Base-by-base conservation (phyloP, 805 yeast species). In the Yamadazyma akitaensis region DNA sequence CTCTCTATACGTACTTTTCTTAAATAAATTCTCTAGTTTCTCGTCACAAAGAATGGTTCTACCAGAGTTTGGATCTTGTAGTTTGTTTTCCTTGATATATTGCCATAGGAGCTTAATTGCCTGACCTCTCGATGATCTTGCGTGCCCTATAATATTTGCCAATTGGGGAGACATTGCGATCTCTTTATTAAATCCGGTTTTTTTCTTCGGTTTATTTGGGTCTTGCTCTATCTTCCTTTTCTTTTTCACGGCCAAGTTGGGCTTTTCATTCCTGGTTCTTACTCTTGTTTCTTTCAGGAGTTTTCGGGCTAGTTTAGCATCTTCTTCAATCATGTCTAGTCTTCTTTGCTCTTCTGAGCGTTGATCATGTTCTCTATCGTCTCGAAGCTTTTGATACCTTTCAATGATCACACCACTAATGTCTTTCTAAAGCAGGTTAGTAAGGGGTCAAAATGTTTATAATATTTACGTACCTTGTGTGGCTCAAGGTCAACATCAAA, bases 81-180 rank as follows among this genome's bases (percentile, higher is more conserved):
- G 63, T 25, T 77, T 62, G 49, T 84, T 59, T 10, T 61, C 76
- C 55, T 81, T 83, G 47, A 88, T 85, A 61, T 88, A 80, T 12
- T 71, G 76, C 95, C 95, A 87, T 5, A 86, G 60, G 39, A 63
- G 63, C 51, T 84, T 84, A 9, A 85, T 90, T 14, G 85, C 82
- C 58, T 84, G 84, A 0, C 92, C 82, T 53, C 96, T 67, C 3
- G 91, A 74, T 37, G 80, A 57, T 45, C 65, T 72, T 1, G 59
- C 59, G 2, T 41, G 49, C 0, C 72, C 73, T 8, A 87, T 58
- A 13, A 88, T 60, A 2, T 60, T 70, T 42, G 73, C 70, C 28
- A 88, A 68, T 33, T 74, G 75, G 2, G 76, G 70, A 26, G 85
- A 79, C 19, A 85, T 60, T 9, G 62, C 61, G 62, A 73, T 60